Evolutionary conservation across 768 basidiomycete species (phyloP).

Genomic region (Harrya chromipes): DNA sequence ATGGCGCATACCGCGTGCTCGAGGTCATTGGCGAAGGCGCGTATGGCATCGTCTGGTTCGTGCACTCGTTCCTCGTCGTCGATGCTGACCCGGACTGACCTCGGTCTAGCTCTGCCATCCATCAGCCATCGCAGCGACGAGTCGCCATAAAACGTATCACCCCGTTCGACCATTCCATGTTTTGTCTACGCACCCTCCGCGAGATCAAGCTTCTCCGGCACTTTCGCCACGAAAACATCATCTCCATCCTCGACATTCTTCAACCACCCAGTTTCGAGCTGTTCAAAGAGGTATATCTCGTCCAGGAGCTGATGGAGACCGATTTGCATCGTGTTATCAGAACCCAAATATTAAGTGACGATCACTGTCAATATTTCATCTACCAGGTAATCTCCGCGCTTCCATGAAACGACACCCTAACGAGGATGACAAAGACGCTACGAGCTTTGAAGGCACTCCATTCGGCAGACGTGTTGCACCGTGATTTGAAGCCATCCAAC

Average conservation of each 20-base stretch:
- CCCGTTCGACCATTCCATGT: constrained; percentile 94
- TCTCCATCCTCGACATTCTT: constrained; percentile 92
- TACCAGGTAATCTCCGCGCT: constrained; percentile 65
- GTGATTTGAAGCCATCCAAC: constrained; percentile 96
- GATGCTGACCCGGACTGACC: constrained; percentile 4
- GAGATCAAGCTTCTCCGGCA: constrained; percentile 93
- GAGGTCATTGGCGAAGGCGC: constrained; percentile 94
- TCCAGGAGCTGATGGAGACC: constrained; percentile 83
- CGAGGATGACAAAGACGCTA: constrained; percentile 53
- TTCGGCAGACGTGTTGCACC: constrained; percentile 90
- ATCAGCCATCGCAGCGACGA: constrained; percentile 71
- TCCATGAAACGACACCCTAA: constrained; percentile 1
- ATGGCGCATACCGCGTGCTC: constrained; percentile 62
- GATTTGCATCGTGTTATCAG: constrained; percentile 96
- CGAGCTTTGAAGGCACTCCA: constrained; percentile 94
- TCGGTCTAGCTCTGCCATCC: constrained; percentile 60
- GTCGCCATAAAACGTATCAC: constrained; percentile 97
- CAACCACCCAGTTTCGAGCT: constrained; percentile 68
- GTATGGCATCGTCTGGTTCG: constrained; percentile 81
- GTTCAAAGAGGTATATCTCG: constrained; percentile 83
- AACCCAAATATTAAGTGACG: constrained; percentile 90
- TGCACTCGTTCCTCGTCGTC: constrained; percentile 8
- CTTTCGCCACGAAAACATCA: constrained; percentile 86
- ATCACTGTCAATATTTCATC: constrained; percentile 96
- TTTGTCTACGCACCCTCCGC: constrained; percentile 76